Evolutionary conservation across 768 basidiomycete genomes (phyloP).

Genomic region (Boletus rex-veris): DNA sequence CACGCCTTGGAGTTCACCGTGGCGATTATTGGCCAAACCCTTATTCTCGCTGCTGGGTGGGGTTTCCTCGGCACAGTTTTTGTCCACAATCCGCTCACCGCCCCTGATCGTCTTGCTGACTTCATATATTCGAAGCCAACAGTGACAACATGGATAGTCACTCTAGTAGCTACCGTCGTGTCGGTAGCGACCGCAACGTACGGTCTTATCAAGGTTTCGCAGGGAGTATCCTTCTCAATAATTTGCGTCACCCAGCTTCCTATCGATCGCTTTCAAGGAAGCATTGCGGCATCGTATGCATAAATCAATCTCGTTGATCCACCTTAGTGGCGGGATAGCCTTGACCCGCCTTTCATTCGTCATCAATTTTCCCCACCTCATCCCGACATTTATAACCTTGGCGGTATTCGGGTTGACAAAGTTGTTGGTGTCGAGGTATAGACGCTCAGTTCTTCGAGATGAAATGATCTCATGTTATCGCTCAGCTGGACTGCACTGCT

Average conservation of each 20-base stretch:
- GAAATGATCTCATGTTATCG: not conserved
- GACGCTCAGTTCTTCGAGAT: not conserved
- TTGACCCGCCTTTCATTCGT: not conserved
- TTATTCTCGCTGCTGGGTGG: not conserved
- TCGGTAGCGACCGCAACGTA: not conserved
- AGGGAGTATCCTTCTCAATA: not conserved
- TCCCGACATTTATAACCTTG: not conserved
- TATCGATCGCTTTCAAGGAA: conserved; percentile 14
- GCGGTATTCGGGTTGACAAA: conserved; percentile 6
- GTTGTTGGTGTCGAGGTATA: conserved; percentile 18
- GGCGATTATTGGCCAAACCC: not conserved
- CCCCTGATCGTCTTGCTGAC: not conserved
- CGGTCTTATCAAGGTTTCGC: not conserved
- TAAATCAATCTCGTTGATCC: conserved; percentile 7
- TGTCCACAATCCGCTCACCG: not conserved
- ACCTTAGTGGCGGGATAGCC: conserved; percentile 9
- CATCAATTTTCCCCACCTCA: not conserved
- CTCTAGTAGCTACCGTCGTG: not conserved
- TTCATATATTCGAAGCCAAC: not conserved
- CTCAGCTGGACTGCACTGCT: conserved; percentile 15
- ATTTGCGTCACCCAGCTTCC: not conserved
- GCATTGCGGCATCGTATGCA: conserved; percentile 15
- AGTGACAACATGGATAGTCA: not conserved
- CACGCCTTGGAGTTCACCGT: not conserved
- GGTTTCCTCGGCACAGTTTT: not conserved